Percentiles rank a stretch among this genome's conserved stretches.
phyloP scores from a whole-genome alignment of 768 basidiomycete genomes.

The Xanthoconium stramineum region DNA sequence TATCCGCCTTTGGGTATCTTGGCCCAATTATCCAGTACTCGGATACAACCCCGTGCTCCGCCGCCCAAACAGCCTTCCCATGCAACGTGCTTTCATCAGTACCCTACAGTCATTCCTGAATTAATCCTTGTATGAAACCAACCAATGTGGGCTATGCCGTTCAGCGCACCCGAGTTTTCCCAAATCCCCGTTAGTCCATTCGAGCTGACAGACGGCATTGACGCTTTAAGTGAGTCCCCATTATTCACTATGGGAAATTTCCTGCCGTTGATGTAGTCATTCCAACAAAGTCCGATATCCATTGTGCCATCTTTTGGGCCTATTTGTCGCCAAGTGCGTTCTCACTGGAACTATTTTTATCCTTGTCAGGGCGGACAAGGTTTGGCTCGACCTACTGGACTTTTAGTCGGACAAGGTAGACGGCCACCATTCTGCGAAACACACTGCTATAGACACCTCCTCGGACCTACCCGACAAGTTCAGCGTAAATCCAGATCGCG shows the following conservation, averaged over 20 bases:
- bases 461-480: slow-evolving; percentile 21
- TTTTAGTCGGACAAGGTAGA: slow-evolving; percentile 9
- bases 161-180: slow-evolving; percentile 9
- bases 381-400: not conserved
- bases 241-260: slow-evolving; percentile 21
- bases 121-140: slow-evolving; percentile 14
- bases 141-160: not conserved
- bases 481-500: slow-evolving; percentile 7
- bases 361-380: slow-evolving; percentile 1
- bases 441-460: slow-evolving; percentile 7
- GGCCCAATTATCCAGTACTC: slow-evolving; percentile 9
- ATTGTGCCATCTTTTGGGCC: slow-evolving; percentile 2
- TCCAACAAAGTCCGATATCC: slow-evolving; percentile 23
- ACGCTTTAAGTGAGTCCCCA: slow-evolving; percentile 2
- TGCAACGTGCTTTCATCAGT: slow-evolving; percentile 6
- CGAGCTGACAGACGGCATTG: slow-evolving; percentile 3
- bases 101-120: slow-evolving; percentile 7
- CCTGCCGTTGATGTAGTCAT: slow-evolving; percentile 18
- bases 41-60: slow-evolving; percentile 21
- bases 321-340: slow-evolving; percentile 16
- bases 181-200: slow-evolving; percentile 18
- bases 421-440: slow-evolving; percentile 16
- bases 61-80: slow-evolving; percentile 21
- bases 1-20: slow-evolving; percentile 22
- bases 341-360: slow-evolving; percentile 26